Percentiles rank a stretch among this genome's conserved stretches.
phyloP scores from a whole-genome alignment of 75 land plant species.

The Chamaecyparis obtusa region DNA sequence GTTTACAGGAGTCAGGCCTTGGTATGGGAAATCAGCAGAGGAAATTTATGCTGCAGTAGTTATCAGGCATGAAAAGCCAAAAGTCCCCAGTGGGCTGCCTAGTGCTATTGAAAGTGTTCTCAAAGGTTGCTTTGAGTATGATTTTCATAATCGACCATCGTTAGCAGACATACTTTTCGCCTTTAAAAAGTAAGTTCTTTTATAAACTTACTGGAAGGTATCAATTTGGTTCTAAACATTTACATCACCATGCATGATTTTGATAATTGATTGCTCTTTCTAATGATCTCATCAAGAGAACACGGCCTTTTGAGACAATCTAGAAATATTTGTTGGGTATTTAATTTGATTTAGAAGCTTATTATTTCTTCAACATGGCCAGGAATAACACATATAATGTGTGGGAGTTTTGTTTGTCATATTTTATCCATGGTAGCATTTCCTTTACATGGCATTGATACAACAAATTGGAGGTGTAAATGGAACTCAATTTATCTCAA shows the following conservation, averaged over 20 bases:
- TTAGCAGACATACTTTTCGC: constrained; percentile 68
- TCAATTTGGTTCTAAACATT: background rate
- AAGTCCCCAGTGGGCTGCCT: constrained; percentile 82
- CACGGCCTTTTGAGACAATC: too few species aligned
- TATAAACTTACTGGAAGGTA: constrained; percentile 26
- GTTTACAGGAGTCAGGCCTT: constrained; percentile 80
- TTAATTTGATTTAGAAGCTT: constrained; percentile 8
- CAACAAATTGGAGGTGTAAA: too few species aligned
- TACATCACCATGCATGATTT: constrained; percentile 5
- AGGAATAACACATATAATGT: background rate
- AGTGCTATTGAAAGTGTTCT: constrained; percentile 62
- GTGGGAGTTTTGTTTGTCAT: background rate
- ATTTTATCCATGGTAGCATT: background rate
- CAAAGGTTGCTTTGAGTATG: constrained; percentile 87
- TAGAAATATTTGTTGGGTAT: background rate
- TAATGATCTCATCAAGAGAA: background rate
- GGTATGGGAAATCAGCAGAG: constrained; percentile 58
- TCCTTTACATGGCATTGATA: too few species aligned
- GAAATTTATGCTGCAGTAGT: constrained; percentile 83
- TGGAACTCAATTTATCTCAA: too few species aligned
- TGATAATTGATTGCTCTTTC: constrained; percentile 15
- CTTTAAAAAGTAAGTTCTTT: constrained; percentile 58
- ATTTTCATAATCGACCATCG: constrained; percentile 76
- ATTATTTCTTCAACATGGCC: constrained; percentile 44
- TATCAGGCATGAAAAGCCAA: constrained; percentile 70